Evolutionary conservation across 2,329 filamentous ascomycete genomes (phyloP).

Genomic region (Cladosporium sp.): DNA sequence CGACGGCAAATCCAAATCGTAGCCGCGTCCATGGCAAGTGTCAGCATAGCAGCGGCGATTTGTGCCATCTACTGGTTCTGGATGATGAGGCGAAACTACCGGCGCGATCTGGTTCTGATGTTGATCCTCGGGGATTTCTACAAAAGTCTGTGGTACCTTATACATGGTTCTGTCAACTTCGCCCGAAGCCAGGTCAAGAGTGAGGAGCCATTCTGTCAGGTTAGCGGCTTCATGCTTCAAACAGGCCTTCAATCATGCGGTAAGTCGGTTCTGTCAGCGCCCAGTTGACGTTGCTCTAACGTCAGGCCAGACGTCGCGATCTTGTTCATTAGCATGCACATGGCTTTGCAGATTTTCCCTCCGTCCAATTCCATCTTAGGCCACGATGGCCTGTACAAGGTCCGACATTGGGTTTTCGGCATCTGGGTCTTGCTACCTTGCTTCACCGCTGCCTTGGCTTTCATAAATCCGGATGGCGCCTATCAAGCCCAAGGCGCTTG

Average conservation of each 20-base stretch:
- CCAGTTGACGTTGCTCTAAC: neutral
- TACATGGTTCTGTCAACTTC: slow-evolving; percentile 58
- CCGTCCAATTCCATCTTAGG: slow-evolving; percentile 39
- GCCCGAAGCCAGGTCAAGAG: slow-evolving; percentile 35
- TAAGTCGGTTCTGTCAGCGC: slow-evolving; percentile 4
- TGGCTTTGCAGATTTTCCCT: slow-evolving; percentile 63
- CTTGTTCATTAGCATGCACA: slow-evolving; percentile 67
- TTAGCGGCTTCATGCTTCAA: slow-evolving; percentile 25
- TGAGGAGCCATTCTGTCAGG: slow-evolving; percentile 22
- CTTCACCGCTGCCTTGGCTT: slow-evolving; percentile 57
- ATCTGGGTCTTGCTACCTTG: slow-evolving; percentile 54
- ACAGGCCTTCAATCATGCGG: slow-evolving; percentile 24
- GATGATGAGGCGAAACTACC: slow-evolving; percentile 66
- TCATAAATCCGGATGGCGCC: slow-evolving; percentile 48
- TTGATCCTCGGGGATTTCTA: slow-evolving; percentile 67
- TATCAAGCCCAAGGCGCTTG: slow-evolving; percentile 61
- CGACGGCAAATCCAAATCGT: slow-evolving; percentile 27
- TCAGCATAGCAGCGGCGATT: slow-evolving; percentile 53
- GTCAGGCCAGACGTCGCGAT: slow-evolving; percentile 57
- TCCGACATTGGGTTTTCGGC: slow-evolving; percentile 54
- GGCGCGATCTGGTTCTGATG: slow-evolving; percentile 69
- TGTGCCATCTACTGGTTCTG: slow-evolving; percentile 65
- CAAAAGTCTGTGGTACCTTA: slow-evolving; percentile 62
- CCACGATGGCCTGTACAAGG: slow-evolving; percentile 62
- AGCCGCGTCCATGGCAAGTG: slow-evolving; percentile 31